Conservation (phyloP, 345 rosid species). For the Euphorbia pulcherrima region DNA sequence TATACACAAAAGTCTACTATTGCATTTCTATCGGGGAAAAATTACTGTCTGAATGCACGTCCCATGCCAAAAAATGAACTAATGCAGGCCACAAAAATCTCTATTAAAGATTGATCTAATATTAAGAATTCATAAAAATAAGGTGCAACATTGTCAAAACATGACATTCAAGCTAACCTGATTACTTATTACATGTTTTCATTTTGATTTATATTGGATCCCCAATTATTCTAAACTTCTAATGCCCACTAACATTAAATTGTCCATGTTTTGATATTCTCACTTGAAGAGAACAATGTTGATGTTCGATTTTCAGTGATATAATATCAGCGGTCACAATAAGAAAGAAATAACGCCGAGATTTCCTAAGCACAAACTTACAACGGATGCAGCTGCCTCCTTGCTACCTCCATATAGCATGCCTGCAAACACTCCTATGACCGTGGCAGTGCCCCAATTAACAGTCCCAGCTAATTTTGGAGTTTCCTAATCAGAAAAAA, state of each 20-base stretch:
- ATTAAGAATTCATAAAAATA: not conserved
- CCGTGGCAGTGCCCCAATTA: slow-evolving; percentile 85
- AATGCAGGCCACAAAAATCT: too few relatives aligned
- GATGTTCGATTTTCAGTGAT: not conserved
- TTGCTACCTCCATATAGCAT: slow-evolving; percentile 90
- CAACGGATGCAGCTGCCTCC: slow-evolving; percentile 91
- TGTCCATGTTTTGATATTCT: not conserved
- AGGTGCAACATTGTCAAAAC: not conserved
- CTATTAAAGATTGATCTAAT: too few relatives aligned
- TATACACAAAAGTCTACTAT: not conserved
- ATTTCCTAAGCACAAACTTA: slow-evolving; percentile 31
- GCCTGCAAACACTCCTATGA: slow-evolving; percentile 84
- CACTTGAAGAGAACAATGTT: not conserved
- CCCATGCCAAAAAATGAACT: too few relatives aligned
- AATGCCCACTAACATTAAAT: not conserved
- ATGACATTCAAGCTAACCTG: not conserved
- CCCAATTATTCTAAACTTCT: too few relatives aligned
- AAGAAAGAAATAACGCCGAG: not conserved
- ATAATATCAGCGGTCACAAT: not conserved
- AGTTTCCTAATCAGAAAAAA: slow-evolving; percentile 35
- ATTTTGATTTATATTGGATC: too few relatives aligned
- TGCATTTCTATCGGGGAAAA: not conserved
- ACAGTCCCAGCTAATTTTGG: slow-evolving; percentile 63
- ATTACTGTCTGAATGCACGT: not conserved
- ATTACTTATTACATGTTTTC: not conserved